Evolutionary conservation across 495 filamentous ascomycete genomes (phyloP), one percentile per base, ranked within the genome.

Genomic region (Monascus purpureus): DNA sequence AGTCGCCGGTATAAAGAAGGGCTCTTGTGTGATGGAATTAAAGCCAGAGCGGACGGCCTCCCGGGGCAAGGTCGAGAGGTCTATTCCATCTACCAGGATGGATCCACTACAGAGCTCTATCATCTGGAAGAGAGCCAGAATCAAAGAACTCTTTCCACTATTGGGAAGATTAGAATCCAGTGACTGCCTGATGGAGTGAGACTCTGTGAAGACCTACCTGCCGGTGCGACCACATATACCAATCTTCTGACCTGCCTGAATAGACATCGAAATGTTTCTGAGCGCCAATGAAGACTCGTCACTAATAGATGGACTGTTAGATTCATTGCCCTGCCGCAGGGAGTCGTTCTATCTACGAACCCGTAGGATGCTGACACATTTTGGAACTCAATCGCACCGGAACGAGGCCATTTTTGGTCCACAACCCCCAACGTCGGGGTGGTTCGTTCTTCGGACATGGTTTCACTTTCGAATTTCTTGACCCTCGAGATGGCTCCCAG

Each of bases 401-500:
- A 37, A 1, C 47, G 40, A 3, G 70, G 70, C 70, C 70, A 73
- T 11, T 49, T 45, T 6, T 55, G 49, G 15, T 65, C 60, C 1
- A 55, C 40, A n/a, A n/a, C n/a, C n/a, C n/a, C n/a, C n/a, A n/a
- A n/a, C n/a, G n/a, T n/a, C n/a, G n/a, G n/a, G 8, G 50, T 42
- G 3, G 37, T 36, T 17, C 57, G 52, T 38, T 72, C 67, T 2
- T 39, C 40, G 2, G 52, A 52, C 27, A 49, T 38, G 31, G 66
- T 51, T 40, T 80, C 75, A 0, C 55, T 51, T 1, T 57, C 41
- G 39, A 79, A 75, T 3, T 53, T 50, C 36, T 67, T 73, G 34
- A 82, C 58, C n/a, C 75, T 59, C 6, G 65, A 50, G 6, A 77
- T 60, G 13, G 70, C 69, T 0, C 72, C 70, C 17, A 77, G 65